Base-by-base conservation (phyloP, 1,284 basidiomycete species). In the Schizophyllum amplum region DNA sequence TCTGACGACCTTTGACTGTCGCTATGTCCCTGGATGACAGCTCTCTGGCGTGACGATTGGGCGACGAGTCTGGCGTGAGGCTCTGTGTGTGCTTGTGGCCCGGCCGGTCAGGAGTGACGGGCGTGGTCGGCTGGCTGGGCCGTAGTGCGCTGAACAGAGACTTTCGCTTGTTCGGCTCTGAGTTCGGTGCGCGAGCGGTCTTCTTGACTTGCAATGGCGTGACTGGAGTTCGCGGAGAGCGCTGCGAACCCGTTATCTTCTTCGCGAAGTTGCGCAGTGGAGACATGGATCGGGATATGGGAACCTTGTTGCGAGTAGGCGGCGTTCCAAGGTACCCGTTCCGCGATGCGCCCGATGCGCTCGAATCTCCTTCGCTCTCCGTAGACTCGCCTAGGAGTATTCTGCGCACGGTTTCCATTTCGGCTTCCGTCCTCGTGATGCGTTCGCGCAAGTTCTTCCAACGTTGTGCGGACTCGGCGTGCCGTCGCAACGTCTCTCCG, bases 401-500 rank as follows among this genome's bases (percentile, higher is more conserved):
- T 57, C 79, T 83, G 57, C 87, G 84, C 5, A 84, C 81, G 55
- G 67, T 75, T 62, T 86, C 84, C 87, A 95, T 90, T 62, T 94
- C 91, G n/a, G 74, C 72, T 63, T 94, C 91, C 5, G 88, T 91
- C 58, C 87, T 76, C 21, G 78, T 64, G 65, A 94, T 90, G 55
- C 87, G 80, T 56, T 92, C 90, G 60, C 81, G 81, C 47, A 94
- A 72, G 61, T 79, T 84, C 61, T 81, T 80, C 93, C 92, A 95
- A 52, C 91, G 80, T 64, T 88, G 82, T 23, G 87, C 89, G 57
- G 90, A 89, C 67, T 94, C 92, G 7, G 87, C 87, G 66, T 90
- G 91, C 60, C 92, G 78, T 57, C 94, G 81, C 56, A 98, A 71
- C 24, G 93, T 90, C 72, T 96, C 94, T 2, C 96, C 96, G 62